These are phyloP conservation scores for Cornus suecica DNA, from an alignment of 148 eudicot genomes.

Conservation along the genomic window DNA sequence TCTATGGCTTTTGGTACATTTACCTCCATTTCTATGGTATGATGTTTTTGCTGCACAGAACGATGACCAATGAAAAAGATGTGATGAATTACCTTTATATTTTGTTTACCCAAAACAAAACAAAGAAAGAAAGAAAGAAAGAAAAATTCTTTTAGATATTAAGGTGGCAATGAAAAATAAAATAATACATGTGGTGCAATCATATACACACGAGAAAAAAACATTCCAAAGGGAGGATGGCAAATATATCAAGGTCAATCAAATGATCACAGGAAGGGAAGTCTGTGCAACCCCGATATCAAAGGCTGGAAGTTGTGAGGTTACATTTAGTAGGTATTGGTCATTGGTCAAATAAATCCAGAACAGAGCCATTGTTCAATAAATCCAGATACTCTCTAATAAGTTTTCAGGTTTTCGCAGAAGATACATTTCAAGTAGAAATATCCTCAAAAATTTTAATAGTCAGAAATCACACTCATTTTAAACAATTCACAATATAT, in stretches of 20 bases:
- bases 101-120: too few relatives aligned
- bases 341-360: neutral
- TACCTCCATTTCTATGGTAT: constrained; percentile 47
- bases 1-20: constrained; percentile 41
- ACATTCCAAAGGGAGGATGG: neutral
- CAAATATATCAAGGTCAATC: neutral
- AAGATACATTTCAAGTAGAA: neutral
- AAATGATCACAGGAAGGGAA: neutral
- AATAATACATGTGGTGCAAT: neutral
- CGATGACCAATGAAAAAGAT: constrained; percentile 2
- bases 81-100: too few relatives aligned
- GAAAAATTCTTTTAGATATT: constrained; percentile 6
- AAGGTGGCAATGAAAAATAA: neutral
- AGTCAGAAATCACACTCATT: neutral
- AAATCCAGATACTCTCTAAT: neutral
- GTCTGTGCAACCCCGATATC: neutral
- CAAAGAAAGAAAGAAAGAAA: too few relatives aligned
- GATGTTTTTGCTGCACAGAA: constrained; percentile 42
- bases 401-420: neutral
- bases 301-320: neutral
- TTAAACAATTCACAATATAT: too few relatives aligned
- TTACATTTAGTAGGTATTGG: neutral
- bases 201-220: neutral
- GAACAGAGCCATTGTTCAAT: neutral
- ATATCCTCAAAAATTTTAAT: neutral